phyloP scores from a whole-genome alignment of 1,139 yeast species.

The Yamadazyma jaroonii region DNA sequence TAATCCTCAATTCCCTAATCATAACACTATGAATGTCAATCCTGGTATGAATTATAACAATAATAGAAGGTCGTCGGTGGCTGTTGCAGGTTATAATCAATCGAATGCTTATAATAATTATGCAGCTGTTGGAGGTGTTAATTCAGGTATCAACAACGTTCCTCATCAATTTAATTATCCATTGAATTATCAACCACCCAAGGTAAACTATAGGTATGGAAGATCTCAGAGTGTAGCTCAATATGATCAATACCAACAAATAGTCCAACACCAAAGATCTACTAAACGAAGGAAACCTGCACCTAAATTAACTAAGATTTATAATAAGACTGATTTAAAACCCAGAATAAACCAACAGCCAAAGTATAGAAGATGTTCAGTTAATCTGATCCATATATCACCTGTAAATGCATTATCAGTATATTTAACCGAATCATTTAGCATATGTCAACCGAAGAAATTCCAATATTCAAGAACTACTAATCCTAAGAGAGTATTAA shows the following conservation, averaged over 20 bases:
- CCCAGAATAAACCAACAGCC: constrained; percentile 68
- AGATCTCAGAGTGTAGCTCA: constrained; percentile 38
- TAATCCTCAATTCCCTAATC: constrained; percentile 10
- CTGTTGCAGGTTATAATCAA: constrained; percentile 21
- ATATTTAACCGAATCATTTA: constrained; percentile 74
- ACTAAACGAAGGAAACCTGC: constrained; percentile 29
- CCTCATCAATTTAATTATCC: constrained; percentile 1
- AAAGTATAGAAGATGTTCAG: constrained; percentile 75
- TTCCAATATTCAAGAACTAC: constrained; percentile 82
- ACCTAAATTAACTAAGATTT: constrained; percentile 38
- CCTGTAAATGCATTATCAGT: constrained; percentile 83
- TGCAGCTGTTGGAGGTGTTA: neutral
- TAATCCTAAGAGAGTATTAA: constrained; percentile 87
- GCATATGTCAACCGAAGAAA: constrained; percentile 77
- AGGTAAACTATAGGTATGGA: constrained; percentile 13
- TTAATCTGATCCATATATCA: constrained; percentile 76
- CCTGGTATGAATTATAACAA: constrained; percentile 6
- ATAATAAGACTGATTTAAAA: constrained; percentile 50
- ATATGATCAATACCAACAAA: constrained; percentile 37
- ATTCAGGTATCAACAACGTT: neutral
- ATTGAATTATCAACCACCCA: neutral
- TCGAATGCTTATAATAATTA: neutral
- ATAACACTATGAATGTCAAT: constrained; percentile 6
- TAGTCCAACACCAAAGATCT: constrained; percentile 24
- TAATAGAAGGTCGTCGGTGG: constrained; percentile 40